Evolutionary conservation across 1,139 yeast species (phyloP), one percentile per base, ranked within the genome.

Genomic region (Martiniozyma asiatica): DNA sequence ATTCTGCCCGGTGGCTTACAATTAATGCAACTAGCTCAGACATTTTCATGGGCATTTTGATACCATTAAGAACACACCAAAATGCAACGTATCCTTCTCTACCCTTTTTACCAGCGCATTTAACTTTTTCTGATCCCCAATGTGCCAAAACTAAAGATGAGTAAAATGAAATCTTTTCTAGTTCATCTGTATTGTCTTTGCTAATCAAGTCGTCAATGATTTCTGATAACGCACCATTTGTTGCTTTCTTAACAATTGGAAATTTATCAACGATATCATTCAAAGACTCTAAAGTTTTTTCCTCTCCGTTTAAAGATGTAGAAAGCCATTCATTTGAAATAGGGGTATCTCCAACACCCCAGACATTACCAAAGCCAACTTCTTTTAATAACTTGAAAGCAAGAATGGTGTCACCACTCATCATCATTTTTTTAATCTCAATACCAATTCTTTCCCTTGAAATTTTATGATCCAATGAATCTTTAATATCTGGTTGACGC

Each of bases 391-490:
- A 53, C 14, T 61, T 55, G 29, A 85, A 55, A 0, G 92, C 95
- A 38, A 70, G 65, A 0, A 64, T 57, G 0, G 93, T 82, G 41
- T 76, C 64, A 5, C 52, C 46, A 2, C 92, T 72, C n/a, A 56
- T 55, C 24, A 87, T 57, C 24, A 78, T 78, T 53, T 92, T 92
- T 30, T 66, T 73, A 31, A 87, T 53, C 46, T 92, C 99, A 10
- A 72, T 74, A 3, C 96, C 97, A 10, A 92, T 76, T 41, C 99
- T 65, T 53, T 89, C 98, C 32, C 92, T 64, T 37, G 94, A 80
- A 31, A 92, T 85, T 48, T 92, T 92, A 26, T 65, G 61, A 16
- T 65, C 54, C 26, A 92, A 62, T 1, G 84, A 74, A 1, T 48
- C 40, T 40, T 68, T 72, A 34, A 87, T 73, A 11, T 64, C 67